phyloP scores from a whole-genome alignment of 176 grass and related monocot species.

The Chloris gayana region DNA sequence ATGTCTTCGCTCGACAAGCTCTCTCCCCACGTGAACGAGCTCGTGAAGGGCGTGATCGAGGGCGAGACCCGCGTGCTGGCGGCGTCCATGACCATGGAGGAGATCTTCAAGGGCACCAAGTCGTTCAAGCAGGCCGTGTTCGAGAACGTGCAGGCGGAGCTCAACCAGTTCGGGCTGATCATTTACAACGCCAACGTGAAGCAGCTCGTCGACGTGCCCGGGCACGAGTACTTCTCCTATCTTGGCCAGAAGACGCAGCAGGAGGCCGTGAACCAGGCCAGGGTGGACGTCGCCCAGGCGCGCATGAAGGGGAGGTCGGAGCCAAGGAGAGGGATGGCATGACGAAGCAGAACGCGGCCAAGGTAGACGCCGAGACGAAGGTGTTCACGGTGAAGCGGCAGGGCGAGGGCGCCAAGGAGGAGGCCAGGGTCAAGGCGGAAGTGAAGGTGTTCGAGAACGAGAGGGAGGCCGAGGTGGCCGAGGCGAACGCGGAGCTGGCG shows the following conservation, averaged over 20 bases:
- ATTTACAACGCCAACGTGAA: constrained; percentile 96
- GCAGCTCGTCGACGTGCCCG: constrained; percentile 72
- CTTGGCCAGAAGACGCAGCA: constrained; percentile 88
- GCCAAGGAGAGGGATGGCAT: constrained; percentile 54
- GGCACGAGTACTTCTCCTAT: constrained; percentile 91
- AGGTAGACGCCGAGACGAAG: constrained; percentile 74
- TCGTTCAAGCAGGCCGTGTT: constrained; percentile 68
- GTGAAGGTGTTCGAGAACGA: constrained; percentile 71
- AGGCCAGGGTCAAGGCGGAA: constrained; percentile 64
- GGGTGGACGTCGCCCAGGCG: constrained; percentile 75
- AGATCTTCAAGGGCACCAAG: constrained; percentile 87
- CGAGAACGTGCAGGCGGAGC: constrained; percentile 72
- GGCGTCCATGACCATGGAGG: constrained; percentile 86
- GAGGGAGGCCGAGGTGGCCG: constrained; percentile 72
- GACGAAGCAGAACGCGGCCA: constrained; percentile 63
- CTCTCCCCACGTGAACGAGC: constrained; percentile 73
- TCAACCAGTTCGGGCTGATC: constrained; percentile 84
- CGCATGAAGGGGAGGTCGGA: constrained; percentile 71
- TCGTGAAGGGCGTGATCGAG: constrained; percentile 84
- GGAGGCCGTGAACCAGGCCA: constrained; percentile 79
- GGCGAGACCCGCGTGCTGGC: constrained; percentile 81
- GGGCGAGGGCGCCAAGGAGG: constrained; percentile 59
- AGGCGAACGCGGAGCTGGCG: constrained; percentile 57
- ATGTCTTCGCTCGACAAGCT: constrained; percentile 77
- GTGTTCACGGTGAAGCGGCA: constrained; percentile 53